Percentiles rank a stretch among this genome's conserved stretches.
These are phyloP conservation scores for Diaporthe vexans DNA, from an alignment of 2,329 filamentous ascomycete genomes.

Conservation along the genomic window DNA sequence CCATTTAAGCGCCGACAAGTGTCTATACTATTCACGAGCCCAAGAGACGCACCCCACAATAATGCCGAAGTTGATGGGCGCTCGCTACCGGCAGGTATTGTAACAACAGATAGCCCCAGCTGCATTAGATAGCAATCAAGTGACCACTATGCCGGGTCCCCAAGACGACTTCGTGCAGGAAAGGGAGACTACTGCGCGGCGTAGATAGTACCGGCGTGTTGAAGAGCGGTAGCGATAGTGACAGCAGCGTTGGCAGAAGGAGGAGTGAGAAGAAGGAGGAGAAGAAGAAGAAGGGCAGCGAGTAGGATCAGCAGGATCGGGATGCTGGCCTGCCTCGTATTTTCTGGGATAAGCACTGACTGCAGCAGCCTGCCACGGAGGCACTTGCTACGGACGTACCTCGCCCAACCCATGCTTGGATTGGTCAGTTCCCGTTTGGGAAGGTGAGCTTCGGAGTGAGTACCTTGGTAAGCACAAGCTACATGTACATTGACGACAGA, in stretches of 20 bases:
- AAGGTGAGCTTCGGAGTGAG: constrained; percentile 3
- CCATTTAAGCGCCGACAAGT: constrained; percentile 17
- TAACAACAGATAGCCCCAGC: neutral
- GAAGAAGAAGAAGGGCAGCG: neutral
- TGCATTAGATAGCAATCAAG: constrained; percentile 26
- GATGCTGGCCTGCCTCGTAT: constrained; percentile 31
- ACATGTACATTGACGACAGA: constrained; percentile 1
- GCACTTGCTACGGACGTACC: neutral
- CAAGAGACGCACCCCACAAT: constrained; percentile 27
- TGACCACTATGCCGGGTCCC: neutral
- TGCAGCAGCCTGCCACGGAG: neutral
- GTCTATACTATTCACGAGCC: neutral
- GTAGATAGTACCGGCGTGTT: neutral
- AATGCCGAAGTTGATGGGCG: constrained; percentile 25
- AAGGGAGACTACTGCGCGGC: neutral
- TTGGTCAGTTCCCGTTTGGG: constrained; percentile 22
- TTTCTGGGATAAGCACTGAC: constrained; percentile 15
- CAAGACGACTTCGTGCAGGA: constrained; percentile 15
- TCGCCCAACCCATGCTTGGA: neutral
- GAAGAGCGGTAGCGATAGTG: constrained; percentile 14
- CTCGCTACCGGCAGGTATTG: constrained; percentile 25
- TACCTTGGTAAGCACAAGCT: constrained; percentile 1
- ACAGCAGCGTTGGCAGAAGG: neutral
- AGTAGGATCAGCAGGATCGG: constrained; percentile 8
- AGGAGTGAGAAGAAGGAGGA: neutral